These are phyloP conservation scores for Rhizopogon rudus DNA, from an alignment of 768 basidiomycete genomes.

Conservation along the genomic window DNA sequence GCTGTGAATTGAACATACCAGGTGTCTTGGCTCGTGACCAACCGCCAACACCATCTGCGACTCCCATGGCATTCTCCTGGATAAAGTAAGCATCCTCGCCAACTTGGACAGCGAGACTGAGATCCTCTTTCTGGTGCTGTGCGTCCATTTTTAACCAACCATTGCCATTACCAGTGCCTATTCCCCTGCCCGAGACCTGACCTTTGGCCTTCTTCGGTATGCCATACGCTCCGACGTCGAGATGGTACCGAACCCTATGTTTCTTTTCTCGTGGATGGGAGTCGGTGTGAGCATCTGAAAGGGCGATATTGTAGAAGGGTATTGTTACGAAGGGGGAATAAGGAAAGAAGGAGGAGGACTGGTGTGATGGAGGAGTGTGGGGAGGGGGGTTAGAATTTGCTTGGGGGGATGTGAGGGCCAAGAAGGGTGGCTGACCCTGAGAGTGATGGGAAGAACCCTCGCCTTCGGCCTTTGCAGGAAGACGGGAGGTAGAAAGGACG, in stretches of 20 bases:
- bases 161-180: constrained; percentile 6
- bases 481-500: constrained; percentile 35
- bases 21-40: constrained; percentile 54
- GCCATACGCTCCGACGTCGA: constrained; percentile 82
- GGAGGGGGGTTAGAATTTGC: constrained; percentile 26
- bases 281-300: constrained; percentile 18
- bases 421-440: constrained; percentile 30
- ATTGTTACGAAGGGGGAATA: constrained; percentile 29
- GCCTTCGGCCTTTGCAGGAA: constrained; percentile 41
- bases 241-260: constrained; percentile 36
- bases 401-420: constrained; percentile 41
- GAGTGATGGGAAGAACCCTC: constrained; percentile 37
- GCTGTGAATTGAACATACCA: constrained; percentile 21
- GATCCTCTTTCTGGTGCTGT: constrained; percentile 26
- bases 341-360: constrained; percentile 30
- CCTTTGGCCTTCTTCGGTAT: constrained; percentile 56
- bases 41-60: constrained; percentile 94
- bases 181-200: constrained; percentile 21
- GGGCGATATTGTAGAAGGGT: constrained; percentile 21
- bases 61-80: constrained; percentile 80
- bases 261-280: constrained; percentile 27
- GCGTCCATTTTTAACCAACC: constrained; percentile 23
- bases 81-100: constrained; percentile 93
- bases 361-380: constrained; percentile 23
- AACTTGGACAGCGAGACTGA: constrained; percentile 64